Evolutionary conservation across 2,329 filamentous ascomycete genomes (phyloP).

Genomic region (Aspergillus alliaceus): DNA sequence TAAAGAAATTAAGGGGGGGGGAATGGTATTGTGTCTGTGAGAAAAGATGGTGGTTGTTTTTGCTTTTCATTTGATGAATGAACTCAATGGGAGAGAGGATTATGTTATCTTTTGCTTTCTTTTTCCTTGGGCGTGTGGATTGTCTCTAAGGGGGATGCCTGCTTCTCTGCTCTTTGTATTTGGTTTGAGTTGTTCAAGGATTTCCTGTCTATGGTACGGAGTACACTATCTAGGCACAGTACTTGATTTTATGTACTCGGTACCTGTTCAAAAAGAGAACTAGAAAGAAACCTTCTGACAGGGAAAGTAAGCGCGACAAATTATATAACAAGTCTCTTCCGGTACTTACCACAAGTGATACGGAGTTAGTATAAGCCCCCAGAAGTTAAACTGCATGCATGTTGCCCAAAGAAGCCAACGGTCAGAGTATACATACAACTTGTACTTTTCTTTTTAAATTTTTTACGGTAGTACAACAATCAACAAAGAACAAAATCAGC

Average conservation of each 20-base stretch:
- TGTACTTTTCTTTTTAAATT: neutral
- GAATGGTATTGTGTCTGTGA: neutral
- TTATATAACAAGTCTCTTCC: neutral
- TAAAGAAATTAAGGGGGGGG: no score
- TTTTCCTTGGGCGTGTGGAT: no score
- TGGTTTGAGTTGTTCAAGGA: neutral
- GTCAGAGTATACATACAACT: neutral
- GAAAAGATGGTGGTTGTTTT: neutral
- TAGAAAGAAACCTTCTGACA: neutral
- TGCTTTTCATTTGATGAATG: neutral
- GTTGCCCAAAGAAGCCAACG: slow-evolving; percentile 12
- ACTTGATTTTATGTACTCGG: neutral
- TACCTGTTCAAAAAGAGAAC: neutral
- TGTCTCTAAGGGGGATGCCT: no score
- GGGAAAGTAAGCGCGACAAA: neutral
- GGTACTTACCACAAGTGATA: neutral
- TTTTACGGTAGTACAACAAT: neutral
- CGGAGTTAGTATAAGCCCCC: neutral
- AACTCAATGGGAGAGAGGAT: no score
- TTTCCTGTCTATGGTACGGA: neutral
- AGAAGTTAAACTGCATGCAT: slow-evolving; percentile 6
- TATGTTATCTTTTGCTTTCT: neutral
- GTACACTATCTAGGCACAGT: no score
- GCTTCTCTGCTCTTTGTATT: neutral
- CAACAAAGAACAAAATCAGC: neutral